Percentiles rank a stretch among this genome's conserved stretches.
These are phyloP conservation scores for Arxiozyma heterogenica DNA, from an alignment of 1,139 yeast species.

Conservation along the genomic window DNA sequence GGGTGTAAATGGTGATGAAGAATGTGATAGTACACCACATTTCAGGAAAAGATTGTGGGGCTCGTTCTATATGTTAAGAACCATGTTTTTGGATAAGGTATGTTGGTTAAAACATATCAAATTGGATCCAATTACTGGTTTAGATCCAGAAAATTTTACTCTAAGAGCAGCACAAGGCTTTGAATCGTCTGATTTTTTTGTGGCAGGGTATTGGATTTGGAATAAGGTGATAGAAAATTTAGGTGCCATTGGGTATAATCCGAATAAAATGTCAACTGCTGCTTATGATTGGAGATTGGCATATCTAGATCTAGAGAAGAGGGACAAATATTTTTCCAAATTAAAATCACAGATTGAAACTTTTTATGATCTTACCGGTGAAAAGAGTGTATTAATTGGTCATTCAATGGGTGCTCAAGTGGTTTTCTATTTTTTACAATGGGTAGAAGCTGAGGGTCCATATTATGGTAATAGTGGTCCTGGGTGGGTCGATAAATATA, in stretches of 20 bases:
- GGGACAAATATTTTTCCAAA: conserved; percentile 78
- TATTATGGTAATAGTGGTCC: conserved; percentile 81
- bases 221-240: conserved; percentile 84
- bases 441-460: conserved; percentile 87
- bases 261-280: conserved; percentile 82
- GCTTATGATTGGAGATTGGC: conserved; percentile 95
- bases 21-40: conserved; percentile 76
- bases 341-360: conserved; percentile 66
- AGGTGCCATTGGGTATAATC: conserved; percentile 89
- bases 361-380: conserved; percentile 42
- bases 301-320: conserved; percentile 72
- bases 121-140: conserved; percentile 83
- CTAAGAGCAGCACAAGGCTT: conserved; percentile 92
- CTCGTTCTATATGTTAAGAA: conserved; percentile 83
- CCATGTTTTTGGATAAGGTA: conserved; percentile 82
- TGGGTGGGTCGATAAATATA: conserved; percentile 75
- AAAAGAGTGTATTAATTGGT: conserved; percentile 71
- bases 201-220: conserved; percentile 99
- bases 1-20: conserved; percentile 66
- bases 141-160: conserved; percentile 77
- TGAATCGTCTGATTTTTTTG: conserved; percentile 93
- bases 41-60: conserved; percentile 95
- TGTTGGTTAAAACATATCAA: conserved; percentile 91
- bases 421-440: conserved; percentile 76
- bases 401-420: conserved; percentile 97